Conservation (phyloP, 306 rosid species). For the Mimosa bimucronata region DNA sequence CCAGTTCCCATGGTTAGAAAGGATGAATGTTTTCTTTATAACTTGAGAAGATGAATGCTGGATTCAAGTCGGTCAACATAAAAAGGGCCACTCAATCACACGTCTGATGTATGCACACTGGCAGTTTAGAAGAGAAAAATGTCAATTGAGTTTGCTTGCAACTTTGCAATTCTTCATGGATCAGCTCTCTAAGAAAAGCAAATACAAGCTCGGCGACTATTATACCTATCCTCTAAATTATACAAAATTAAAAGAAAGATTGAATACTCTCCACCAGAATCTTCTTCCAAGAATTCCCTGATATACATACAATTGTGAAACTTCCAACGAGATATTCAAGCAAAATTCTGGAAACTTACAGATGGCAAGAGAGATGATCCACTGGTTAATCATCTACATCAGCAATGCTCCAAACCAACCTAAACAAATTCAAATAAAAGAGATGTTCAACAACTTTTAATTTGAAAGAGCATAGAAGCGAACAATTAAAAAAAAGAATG, state of each 20-base stretch:
- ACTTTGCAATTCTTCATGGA: constrained; percentile 1
- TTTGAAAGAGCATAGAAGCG: constrained; percentile 16
- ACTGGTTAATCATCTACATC: constrained; percentile 49
- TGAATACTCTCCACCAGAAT: constrained; percentile 12
- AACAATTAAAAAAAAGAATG: constrained; percentile 13
- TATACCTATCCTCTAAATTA: background rate
- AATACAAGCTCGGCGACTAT: background rate
- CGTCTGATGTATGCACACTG: background rate
- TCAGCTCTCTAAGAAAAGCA: background rate
- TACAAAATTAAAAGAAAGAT: background rate
- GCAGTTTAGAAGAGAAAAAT: background rate
- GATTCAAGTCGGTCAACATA: background rate
- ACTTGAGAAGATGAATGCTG: background rate
- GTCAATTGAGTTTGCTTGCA: background rate
- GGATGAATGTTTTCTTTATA: background rate
- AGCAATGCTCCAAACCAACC: constrained; percentile 67
- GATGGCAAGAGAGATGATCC: constrained; percentile 27
- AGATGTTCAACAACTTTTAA: constrained; percentile 32
- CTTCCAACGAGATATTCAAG: background rate
- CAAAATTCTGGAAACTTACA: constrained; percentile 47
- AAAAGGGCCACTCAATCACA: background rate
- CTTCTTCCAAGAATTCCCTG: constrained; percentile 17
- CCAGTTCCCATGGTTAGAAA: background rate
- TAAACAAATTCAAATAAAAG: constrained; percentile 38
- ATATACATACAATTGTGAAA: constrained; percentile 16